Base-by-base conservation (phyloP, 2,329 filamentous ascomycete species). In the Neofusicoccum sp. region DNA sequence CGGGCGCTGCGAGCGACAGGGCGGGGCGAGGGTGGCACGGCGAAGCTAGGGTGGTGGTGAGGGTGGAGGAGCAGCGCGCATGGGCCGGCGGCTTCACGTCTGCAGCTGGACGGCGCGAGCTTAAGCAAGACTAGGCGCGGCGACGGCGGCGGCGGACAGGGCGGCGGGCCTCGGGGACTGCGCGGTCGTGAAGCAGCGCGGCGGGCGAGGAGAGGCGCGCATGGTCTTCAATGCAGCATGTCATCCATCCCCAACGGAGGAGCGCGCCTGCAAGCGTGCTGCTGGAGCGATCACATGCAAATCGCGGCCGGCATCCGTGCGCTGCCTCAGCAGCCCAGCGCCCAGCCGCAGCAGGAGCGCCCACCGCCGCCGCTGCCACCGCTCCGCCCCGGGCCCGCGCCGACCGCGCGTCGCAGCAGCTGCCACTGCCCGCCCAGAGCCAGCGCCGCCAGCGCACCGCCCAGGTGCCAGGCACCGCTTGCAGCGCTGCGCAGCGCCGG, bases 191-290 rank as follows among this genome's bases (percentile, higher is more conserved):
- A 24, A 33, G 38, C 45, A 48, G 45, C 14, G 45, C 30, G 14
- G 11, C 26, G 51, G 38, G 36, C 36, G 49, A 43, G 51, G n/a
- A 43, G 51, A 56, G 51, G 36, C 38, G 36, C 8, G 51, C 51
- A 56, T 56, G 51, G 51, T 56, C 51, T 53, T 56, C 51, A 56
- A 43, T 56, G 48, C 48, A 53, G 48, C 48, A 40, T 53, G 48
- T 53, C 48, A 53, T 53, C 48, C 51, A n/a, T n/a, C n/a, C n/a
- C 51, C 51, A 56, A 56, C 51, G n/a, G 38, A 56, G 51, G 43
- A 28, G 51, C 51, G 51, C 51, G 38, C 48, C 48, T 53, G 48
- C 48, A 53, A 53, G 48, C 48, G 48, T 53, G 48, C 48, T 53
- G 45, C 30, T 9, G 7, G 48, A 34, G 28, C 38, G 36, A 56